phyloP scores from a whole-genome alignment of 129 eudicot genomes.

The Mikania micrantha region DNA sequence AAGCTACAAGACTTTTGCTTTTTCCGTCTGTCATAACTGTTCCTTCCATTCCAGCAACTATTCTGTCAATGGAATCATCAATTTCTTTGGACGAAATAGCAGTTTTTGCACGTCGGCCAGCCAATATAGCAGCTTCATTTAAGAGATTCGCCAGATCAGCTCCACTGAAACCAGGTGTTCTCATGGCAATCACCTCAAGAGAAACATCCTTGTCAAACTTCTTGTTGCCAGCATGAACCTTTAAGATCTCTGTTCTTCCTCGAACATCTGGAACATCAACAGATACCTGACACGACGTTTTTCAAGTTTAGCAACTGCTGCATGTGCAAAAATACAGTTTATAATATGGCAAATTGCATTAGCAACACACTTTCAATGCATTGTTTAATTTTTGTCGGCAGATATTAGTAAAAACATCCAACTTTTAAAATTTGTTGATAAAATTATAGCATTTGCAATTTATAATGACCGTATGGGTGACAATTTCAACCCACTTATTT shows the following conservation, averaged over 20 bases:
- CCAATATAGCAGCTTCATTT: slow-evolving; percentile 91
- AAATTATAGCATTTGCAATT: not conserved
- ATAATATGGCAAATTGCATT: not conserved
- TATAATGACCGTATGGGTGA: not conserved
- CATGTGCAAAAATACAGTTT: not conserved
- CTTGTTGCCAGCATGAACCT: slow-evolving; percentile 88
- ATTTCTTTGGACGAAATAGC: slow-evolving; percentile 81
- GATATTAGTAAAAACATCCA: not conserved
- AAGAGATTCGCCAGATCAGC: slow-evolving; percentile 95
- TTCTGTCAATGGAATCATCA: slow-evolving; percentile 92
- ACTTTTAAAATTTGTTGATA: no score
- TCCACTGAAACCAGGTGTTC: slow-evolving; percentile 99
- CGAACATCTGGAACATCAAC: slow-evolving; percentile 91
- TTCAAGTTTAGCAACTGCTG: slow-evolving; percentile 11
- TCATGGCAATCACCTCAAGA: slow-evolving; percentile 85
- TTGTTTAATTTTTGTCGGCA: not conserved
- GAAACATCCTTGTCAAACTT: slow-evolving; percentile 84
- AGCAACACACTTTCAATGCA: not conserved
- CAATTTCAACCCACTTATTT: no score
- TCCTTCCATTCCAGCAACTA: slow-evolving; percentile 97
- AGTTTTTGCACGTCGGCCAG: slow-evolving; percentile 81
- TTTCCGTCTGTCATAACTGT: slow-evolving; percentile 96
- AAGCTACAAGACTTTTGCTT: slow-evolving; percentile 93
- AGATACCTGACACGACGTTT: slow-evolving; percentile 43
- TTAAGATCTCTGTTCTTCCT: slow-evolving; percentile 90